phyloP scores from a whole-genome alignment of 2,329 filamentous ascomycete genomes.

The Herpomyces periplanetae region DNA sequence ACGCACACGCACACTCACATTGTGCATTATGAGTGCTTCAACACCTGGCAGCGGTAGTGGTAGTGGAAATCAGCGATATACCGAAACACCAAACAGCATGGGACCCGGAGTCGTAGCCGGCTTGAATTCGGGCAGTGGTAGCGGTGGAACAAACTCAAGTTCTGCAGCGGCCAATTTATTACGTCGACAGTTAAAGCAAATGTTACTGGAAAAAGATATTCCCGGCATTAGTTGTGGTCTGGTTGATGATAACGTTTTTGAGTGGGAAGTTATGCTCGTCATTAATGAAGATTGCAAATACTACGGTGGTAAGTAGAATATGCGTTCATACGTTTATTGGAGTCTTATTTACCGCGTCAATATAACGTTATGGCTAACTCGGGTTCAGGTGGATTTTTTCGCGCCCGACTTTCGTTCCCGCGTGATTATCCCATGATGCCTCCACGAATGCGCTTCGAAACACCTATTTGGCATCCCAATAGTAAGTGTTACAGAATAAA shows the following conservation, averaged over 20 bases:
- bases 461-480: conserved; percentile 71
- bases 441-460: conserved; percentile 52
- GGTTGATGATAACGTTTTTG: conserved; percentile 37
- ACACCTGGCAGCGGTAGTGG: no score
- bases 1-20: no score
- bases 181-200: conserved; percentile 55
- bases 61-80: no score
- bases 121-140: no score
- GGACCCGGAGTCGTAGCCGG: no score
- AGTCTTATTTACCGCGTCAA: neutral
- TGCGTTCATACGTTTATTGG: conserved; percentile 1
- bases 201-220: conserved; percentile 62
- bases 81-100: no score
- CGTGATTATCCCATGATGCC: conserved; percentile 50
- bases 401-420: conserved; percentile 46
- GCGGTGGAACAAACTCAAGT: neutral
- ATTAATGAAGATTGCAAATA: conserved; percentile 72
- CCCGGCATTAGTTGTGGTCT: conserved; percentile 77
- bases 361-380: neutral
- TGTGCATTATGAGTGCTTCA: no score
- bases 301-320: conserved; percentile 29
- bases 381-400: conserved; percentile 45
- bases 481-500: conserved; percentile 10
- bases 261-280: conserved; percentile 99
- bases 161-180: conserved; percentile 29